phyloP scores from a whole-genome alignment of 805 yeast genomes.

The Metschnikowia gruessii region DNA sequence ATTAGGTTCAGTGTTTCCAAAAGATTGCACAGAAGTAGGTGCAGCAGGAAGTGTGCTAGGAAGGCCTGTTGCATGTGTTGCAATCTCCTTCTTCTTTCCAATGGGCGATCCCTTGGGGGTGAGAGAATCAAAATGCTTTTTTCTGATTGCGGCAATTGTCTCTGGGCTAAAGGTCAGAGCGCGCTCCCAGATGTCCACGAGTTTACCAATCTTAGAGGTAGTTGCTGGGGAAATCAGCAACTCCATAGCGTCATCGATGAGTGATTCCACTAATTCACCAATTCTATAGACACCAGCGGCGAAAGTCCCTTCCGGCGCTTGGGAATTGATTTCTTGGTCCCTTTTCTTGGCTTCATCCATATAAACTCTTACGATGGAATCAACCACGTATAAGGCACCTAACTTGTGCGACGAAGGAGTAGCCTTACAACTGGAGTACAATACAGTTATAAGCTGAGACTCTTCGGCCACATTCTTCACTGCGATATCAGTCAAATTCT shows the following conservation, averaged over 20 bases:
- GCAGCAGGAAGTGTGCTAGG: slow-evolving; percentile 17
- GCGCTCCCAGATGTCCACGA: slow-evolving; percentile 90
- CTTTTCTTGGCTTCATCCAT: slow-evolving; percentile 67
- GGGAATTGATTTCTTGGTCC: slow-evolving; percentile 44
- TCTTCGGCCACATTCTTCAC: slow-evolving; percentile 60
- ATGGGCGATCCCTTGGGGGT: slow-evolving; percentile 72
- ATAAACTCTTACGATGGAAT: slow-evolving; percentile 84
- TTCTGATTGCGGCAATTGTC: slow-evolving; percentile 52
- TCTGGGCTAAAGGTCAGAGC: slow-evolving; percentile 70
- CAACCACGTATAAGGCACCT: slow-evolving; percentile 88
- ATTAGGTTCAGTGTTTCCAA: slow-evolving; percentile 2
- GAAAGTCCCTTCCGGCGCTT: slow-evolving; percentile 65
- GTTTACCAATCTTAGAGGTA: slow-evolving; percentile 70
- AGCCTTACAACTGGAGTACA: slow-evolving; percentile 65
- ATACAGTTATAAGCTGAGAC: slow-evolving; percentile 53
- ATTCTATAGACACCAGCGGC: slow-evolving; percentile 71
- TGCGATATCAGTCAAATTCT: slow-evolving; percentile 76
- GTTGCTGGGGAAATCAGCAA: slow-evolving; percentile 52
- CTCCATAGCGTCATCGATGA: slow-evolving; percentile 61
- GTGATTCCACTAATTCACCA: slow-evolving; percentile 58
- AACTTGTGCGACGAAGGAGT: slow-evolving; percentile 80
- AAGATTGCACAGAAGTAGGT: slow-evolving; percentile 3
- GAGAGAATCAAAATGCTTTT: slow-evolving; percentile 57
- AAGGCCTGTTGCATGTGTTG: slow-evolving; percentile 4
- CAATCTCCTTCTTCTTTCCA: slow-evolving; percentile 12